These are phyloP conservation scores for Aspergillus jensenii DNA, from an alignment of 2,329 filamentous ascomycete genomes.

Conservation along the genomic window DNA sequence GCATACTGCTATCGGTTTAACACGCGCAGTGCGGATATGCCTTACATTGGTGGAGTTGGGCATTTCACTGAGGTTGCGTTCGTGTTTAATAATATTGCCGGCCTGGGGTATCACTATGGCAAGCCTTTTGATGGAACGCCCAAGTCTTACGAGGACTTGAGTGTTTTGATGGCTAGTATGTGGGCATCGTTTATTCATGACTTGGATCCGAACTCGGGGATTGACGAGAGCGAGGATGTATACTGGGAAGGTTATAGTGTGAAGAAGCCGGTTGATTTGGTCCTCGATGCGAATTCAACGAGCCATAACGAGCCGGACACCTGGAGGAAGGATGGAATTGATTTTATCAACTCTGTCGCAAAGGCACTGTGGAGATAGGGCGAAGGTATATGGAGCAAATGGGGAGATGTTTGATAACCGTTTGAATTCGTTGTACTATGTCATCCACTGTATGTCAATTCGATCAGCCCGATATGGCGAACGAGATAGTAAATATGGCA, in stretches of 20 bases:
- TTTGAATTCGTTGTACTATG: too few relatives aligned
- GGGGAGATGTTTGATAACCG: background rate
- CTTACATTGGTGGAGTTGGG: conserved; percentile 45
- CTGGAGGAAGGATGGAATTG: conserved; percentile 40
- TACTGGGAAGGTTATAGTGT: conserved; percentile 49
- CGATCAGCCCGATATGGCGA: background rate
- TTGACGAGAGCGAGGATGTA: conserved; percentile 18
- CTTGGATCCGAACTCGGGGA: conserved; percentile 45
- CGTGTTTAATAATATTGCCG: conserved; percentile 55
- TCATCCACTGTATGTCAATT: too few relatives aligned
- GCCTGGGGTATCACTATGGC: conserved; percentile 45
- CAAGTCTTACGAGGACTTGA: conserved; percentile 43
- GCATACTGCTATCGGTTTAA: conserved; percentile 66
- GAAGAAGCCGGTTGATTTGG: conserved; percentile 45
- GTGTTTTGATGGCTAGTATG: conserved; percentile 51
- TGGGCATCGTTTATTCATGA: conserved; percentile 54
- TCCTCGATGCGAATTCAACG: conserved; percentile 52
- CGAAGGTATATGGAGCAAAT: background rate
- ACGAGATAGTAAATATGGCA: background rate
- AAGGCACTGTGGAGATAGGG: conserved; percentile 24
- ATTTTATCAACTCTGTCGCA: conserved; percentile 31
- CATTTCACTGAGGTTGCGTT: conserved; percentile 60
- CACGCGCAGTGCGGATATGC: conserved; percentile 47
- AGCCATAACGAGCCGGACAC: conserved; percentile 46
- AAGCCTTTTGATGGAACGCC: conserved; percentile 42